These are phyloP conservation scores for Trichosporon faecale DNA, from an alignment of 1,284 basidiomycete genomes.

Conservation along the genomic window DNA sequence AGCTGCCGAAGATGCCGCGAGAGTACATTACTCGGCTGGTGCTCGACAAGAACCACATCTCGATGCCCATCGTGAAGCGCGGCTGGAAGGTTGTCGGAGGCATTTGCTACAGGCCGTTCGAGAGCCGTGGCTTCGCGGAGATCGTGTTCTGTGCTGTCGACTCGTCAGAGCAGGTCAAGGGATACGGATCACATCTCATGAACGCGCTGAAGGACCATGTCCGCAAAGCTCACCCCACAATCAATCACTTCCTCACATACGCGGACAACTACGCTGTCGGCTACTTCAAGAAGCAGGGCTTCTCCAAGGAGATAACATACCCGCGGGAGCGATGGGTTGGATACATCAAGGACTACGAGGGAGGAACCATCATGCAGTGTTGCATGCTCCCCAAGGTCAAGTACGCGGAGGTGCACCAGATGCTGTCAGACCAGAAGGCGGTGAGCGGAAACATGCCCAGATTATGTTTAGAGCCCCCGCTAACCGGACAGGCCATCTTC, in stretches of 20 bases:
- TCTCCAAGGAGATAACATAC: constrained; percentile 93
- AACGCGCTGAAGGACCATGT: constrained; percentile 97
- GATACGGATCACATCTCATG: constrained; percentile 98
- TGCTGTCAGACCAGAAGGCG: constrained; percentile 79
- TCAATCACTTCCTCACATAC: constrained; percentile 95
- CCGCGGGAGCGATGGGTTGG: constrained; percentile 92
- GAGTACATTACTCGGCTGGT: constrained; percentile 98
- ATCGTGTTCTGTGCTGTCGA: constrained; percentile 99
- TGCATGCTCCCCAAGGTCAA: constrained; percentile 87
- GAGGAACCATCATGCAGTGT: constrained; percentile 99
- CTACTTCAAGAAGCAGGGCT: constrained; percentile 98
- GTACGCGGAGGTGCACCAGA: constrained; percentile 78
- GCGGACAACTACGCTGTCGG: constrained; percentile 99
- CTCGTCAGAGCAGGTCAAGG: constrained; percentile 95
- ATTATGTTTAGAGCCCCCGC: background rate
- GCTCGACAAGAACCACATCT: constrained; percentile 85
- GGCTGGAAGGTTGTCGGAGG: constrained; percentile 96
- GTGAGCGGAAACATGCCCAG: constrained; percentile 35
- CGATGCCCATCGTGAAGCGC: constrained; percentile 90
- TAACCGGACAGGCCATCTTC: constrained; percentile 62
- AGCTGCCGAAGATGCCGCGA: constrained; percentile 97
- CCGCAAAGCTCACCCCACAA: constrained; percentile 67
- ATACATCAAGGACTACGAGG: constrained; percentile 99
- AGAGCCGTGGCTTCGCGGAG: constrained; percentile 91
- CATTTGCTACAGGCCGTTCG: constrained; percentile 95